Evolutionary conservation across 257 asterid species (phyloP).

Genomic region (Pogostemon cablin): DNA sequence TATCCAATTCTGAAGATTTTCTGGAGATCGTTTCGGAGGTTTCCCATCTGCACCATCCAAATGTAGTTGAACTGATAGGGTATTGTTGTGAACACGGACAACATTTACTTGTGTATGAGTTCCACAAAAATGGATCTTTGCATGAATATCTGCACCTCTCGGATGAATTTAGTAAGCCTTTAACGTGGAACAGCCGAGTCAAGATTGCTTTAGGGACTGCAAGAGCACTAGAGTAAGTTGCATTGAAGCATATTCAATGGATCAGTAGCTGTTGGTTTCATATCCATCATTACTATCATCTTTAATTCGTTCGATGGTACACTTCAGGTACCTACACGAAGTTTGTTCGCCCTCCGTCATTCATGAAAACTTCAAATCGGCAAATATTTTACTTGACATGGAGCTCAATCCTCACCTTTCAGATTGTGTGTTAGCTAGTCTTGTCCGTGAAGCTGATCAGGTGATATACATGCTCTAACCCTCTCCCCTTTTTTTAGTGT

Average conservation of each 20-base stretch:
- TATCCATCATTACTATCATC: neutral
- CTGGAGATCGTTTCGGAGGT: slow-evolving; percentile 72
- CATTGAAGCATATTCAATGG: neutral
- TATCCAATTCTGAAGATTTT: slow-evolving; percentile 68
- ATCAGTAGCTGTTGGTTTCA: neutral
- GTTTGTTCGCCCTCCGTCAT: slow-evolving; percentile 87
- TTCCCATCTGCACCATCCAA: slow-evolving; percentile 75
- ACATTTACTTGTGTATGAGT: slow-evolving; percentile 77
- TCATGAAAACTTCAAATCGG: slow-evolving; percentile 87
- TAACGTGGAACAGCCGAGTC: slow-evolving; percentile 91
- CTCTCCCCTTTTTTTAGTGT: neutral
- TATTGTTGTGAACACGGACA: slow-evolving; percentile 95
- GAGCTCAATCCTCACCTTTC: slow-evolving; percentile 98
- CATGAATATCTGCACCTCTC: slow-evolving; percentile 76
- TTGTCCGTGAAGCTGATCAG: slow-evolving; percentile 77
- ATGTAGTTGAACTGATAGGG: slow-evolving; percentile 83
- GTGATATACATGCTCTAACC: slow-evolving; percentile 31
- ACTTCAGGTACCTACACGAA: slow-evolving; percentile 90
- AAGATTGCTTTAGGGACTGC: slow-evolving; percentile 97
- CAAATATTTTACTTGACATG: slow-evolving; percentile 76
- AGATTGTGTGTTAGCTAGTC: slow-evolving; percentile 80
- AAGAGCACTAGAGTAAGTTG: slow-evolving; percentile 85
- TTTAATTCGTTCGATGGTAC: slow-evolving; percentile 21
- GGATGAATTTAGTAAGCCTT: slow-evolving; percentile 75
- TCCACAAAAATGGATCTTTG: slow-evolving; percentile 77